Evolutionary conservation across 2,329 filamentous ascomycete species (phyloP).

Genomic region (Domatiomyces catenatus): DNA sequence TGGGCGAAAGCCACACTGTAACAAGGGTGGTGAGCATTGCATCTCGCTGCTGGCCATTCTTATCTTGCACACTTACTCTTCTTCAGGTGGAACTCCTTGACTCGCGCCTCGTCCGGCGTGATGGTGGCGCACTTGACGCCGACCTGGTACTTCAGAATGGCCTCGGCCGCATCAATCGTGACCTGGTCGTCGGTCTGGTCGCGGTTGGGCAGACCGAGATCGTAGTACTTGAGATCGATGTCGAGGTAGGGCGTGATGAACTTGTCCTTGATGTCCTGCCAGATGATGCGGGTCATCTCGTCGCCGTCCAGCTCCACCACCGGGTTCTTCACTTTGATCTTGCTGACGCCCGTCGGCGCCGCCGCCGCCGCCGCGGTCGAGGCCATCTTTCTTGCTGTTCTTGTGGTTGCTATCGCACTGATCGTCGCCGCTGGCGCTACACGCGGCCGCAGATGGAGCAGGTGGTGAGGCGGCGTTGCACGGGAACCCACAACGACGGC

Average conservation of each 20-base stretch:
- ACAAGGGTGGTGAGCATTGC: constrained; percentile 7
- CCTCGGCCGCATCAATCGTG: constrained; percentile 85
- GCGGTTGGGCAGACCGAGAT: constrained; percentile 82
- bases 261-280: constrained; percentile 97
- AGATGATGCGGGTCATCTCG: constrained; percentile 97
- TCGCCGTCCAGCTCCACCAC: constrained; percentile 92
- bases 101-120: constrained; percentile 89
- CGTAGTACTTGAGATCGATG: constrained; percentile 96
- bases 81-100: constrained; percentile 97
- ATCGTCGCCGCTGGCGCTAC: not conserved
- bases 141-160: constrained; percentile 97
- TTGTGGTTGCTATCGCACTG: not conserved
- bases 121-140: constrained; percentile 99
- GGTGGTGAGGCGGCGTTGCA: not conserved
- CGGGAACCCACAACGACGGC: not conserved
- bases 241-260: constrained; percentile 56
- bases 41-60: not conserved
- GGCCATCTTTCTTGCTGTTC: constrained; percentile 9
- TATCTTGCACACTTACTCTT: constrained; percentile 49
- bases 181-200: constrained; percentile 95
- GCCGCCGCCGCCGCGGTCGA: not conserved
- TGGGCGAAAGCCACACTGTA: constrained; percentile 92
- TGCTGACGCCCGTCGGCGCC: constrained; percentile 30
- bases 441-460: not conserved
- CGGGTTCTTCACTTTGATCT: constrained; percentile 99